Base-by-base conservation (phyloP, 2,329 filamentous ascomycete genomes). In the Colletotrichum sp. region DNA sequence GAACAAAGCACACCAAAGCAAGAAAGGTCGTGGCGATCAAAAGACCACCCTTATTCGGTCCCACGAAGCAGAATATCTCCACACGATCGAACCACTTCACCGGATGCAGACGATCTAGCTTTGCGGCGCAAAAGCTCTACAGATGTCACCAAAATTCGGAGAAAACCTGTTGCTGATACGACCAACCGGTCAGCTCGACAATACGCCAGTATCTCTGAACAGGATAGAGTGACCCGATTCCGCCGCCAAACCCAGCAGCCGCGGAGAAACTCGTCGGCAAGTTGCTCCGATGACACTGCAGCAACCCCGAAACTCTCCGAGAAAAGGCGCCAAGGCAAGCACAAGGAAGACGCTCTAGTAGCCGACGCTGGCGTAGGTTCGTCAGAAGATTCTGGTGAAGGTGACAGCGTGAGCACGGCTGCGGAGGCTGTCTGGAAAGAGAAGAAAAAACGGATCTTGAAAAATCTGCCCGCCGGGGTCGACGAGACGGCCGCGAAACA, bases 401-500 rank as follows among this genome's bases (percentile, higher is more conserved):
- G 32, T 25, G 84, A 86, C 25, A 87, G 85, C 4, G 85, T 86
- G 32, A 82, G 79, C 3, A 79, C 78, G 16, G 82, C 86, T 30
- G 84, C 86, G 9, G 87, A 89, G 66, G 85, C 83, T 25, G 86
- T 87, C 12, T 94, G 92, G 89, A 91, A 94, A 77, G 88, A 88
- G 68, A 91, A 89, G 65, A 91, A 94, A 77, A 87, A 88, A 65
- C 84, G 89, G 10, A 88, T 98, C 27, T 86, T 98, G 81, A 95
- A 94, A 81, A 93, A 93, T 72, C 85, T 98, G 2, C 96, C 96
- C 0, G 90, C 93, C 69, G 96, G 96, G 0, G 91, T 98, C 5
- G 97, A 99, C 81, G 91, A 93, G 78, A 87, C 89, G 30, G 94
- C 96, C 5, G 97, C 96, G 0, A 94, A 95, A 80, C 95, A 98